phyloP scores from a whole-genome alignment of 73 alveolate species.

The Durusdinium trenchii region DNA sequence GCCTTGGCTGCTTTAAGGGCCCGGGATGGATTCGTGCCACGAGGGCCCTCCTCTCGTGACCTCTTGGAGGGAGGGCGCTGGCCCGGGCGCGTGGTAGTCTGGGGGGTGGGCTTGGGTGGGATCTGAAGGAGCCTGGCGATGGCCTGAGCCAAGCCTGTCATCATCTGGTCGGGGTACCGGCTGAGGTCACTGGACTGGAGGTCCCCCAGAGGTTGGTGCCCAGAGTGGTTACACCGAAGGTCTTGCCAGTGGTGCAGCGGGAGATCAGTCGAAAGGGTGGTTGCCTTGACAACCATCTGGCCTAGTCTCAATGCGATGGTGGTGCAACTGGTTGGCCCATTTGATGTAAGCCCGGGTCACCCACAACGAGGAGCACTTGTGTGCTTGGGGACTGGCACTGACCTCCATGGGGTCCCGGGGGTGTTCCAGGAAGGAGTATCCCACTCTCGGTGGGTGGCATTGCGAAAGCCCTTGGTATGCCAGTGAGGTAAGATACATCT shows the following conservation, averaged over 20 bases:
- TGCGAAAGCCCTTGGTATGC: neutral
- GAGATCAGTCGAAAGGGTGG: neutral
- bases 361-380: neutral
- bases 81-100: too few relatives aligned
- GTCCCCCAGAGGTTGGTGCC: neutral
- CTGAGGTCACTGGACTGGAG: neutral
- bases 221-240: neutral
- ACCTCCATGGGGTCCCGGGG: neutral
- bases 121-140: too few relatives aligned
- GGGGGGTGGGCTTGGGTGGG: too few relatives aligned
- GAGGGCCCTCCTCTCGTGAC: too few relatives aligned
- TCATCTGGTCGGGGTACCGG: neutral
- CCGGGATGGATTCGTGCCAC: too few relatives aligned
- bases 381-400: neutral
- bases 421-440: neutral
- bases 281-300: neutral
- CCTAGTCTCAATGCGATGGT: neutral
- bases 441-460: neutral
- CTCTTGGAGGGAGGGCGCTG: too few relatives aligned
- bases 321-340: neutral
- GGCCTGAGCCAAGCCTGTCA: neutral
- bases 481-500: neutral
- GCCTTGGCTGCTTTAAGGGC: too few relatives aligned
- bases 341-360: neutral
- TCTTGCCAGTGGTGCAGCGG: neutral